A percentile compares a stretch with the other conserved stretches of the same genome.
Evolutionary conservation across 177 flowering plant genomes (phyloP).

Genomic region (Telopea speciosissima): DNA sequence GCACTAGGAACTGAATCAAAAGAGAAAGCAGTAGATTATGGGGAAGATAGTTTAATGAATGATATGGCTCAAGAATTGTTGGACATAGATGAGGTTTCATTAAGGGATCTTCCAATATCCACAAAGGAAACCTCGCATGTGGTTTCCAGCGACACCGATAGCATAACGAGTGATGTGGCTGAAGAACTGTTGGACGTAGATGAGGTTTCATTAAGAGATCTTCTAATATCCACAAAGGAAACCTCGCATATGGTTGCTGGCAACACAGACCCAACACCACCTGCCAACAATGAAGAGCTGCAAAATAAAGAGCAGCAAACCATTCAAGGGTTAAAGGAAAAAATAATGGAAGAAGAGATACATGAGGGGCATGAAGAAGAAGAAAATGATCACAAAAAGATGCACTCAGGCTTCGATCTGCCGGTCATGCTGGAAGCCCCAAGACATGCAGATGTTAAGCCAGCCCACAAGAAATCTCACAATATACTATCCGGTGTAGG

Average conservation of each 20-base stretch:
- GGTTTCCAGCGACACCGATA: slow-evolving; percentile 11
- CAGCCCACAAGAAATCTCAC: slow-evolving; percentile 60
- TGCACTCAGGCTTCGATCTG: slow-evolving; percentile 35
- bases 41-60: slow-evolving; percentile 11
- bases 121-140: slow-evolving; percentile 17
- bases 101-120: slow-evolving; percentile 24
- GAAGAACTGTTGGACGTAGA: slow-evolving; percentile 12
- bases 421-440: slow-evolving; percentile 58
- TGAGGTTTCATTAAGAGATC: slow-evolving; percentile 20
- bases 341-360: slow-evolving; percentile 26
- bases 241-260: slow-evolving; percentile 10
- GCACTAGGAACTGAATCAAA: slow-evolving; percentile 13
- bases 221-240: slow-evolving; percentile 23
- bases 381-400: slow-evolving; percentile 34
- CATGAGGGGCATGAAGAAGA: slow-evolving; percentile 31
- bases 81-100: slow-evolving; percentile 14
- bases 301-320: slow-evolving; percentile 19
- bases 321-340: slow-evolving; percentile 21
- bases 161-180: too few species aligned
- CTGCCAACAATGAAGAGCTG: slow-evolving; percentile 14
- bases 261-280: slow-evolving; percentile 6
- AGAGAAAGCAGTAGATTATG: slow-evolving; percentile 15
- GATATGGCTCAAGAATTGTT: slow-evolving; percentile 13
- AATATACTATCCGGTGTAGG: slow-evolving; percentile 73
- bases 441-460: slow-evolving; percentile 43